Evolutionary conservation across 768 basidiomycete species (phyloP), one percentile per base, ranked within the genome.

Genomic region (Hemileccinum rubropunctum): DNA sequence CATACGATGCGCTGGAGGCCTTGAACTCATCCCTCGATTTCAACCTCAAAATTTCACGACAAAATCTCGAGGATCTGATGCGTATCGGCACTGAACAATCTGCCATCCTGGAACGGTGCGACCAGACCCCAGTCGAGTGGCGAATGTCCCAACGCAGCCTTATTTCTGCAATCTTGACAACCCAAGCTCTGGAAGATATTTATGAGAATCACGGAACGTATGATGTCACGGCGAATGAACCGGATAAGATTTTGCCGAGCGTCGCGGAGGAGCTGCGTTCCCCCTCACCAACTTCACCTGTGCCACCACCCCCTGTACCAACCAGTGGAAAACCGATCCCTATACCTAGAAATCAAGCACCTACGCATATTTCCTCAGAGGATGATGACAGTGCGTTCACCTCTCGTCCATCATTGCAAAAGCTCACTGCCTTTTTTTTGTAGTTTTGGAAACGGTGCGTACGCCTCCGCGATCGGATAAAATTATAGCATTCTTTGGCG

Each of bases 401-500:
- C 27, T 33, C 23, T 6, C 9, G 20, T 39, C 4, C 2, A n/a
- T 40, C 2, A n/a, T 45, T 36, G 17, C 23, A 14, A 9, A 33
- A 18, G 1, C 17, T 59, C 33, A 62, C 6, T 8, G n/a, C 17
- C 18, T 23, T 43, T 47, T 11, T 18, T 40, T 15, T n/a, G 18
- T 44, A 67, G 67, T 41, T 40, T 28, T 63, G 21, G 18, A 39
- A 14, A 34, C 38, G 9, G 36, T 45, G 9, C 64, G 57, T 13
- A 51, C 53, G 0, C 61, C 59, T 42, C 56, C 59, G 3, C 56
- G 67, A 48, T 45, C 56, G 2, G 50, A 67, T 37, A 83, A 83
- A 58, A 72, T 82, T 45, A 66, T 67, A 43, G 75, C 76, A 55
- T 62, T 81, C 40, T 71, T 84, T 53, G 82, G 82, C 7, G 68